These are phyloP conservation scores for Pascua guehoae DNA, from an alignment of 1,284 basidiomycete species.

Conservation along the genomic window DNA sequence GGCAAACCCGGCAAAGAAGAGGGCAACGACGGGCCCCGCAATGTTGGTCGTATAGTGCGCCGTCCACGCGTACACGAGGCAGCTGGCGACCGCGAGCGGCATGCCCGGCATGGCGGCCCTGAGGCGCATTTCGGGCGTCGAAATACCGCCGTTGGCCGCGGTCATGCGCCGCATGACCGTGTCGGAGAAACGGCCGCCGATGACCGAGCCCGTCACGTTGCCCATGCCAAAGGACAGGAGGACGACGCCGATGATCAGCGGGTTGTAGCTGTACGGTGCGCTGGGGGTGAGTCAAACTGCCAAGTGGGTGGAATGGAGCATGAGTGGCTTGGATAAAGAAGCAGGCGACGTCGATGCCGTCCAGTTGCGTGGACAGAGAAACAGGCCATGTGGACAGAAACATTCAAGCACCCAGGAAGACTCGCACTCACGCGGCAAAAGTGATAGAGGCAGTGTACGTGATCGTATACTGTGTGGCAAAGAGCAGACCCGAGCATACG, in stretches of 20 bases:
- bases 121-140: conserved; percentile 72
- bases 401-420: conserved; percentile 3
- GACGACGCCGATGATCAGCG: conserved; percentile 70
- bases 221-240: conserved; percentile 70
- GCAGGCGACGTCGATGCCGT: no score
- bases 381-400: no score
- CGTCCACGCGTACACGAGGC: conserved; percentile 73
- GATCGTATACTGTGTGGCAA: conserved; percentile 64
- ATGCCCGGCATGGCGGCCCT: conserved; percentile 57
- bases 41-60: conserved; percentile 61
- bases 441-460: conserved; percentile 69
- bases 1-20: conserved; percentile 64
- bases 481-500: conserved; percentile 64
- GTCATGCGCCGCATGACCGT: conserved; percentile 58
- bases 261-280: conserved; percentile 63
- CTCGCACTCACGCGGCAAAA: conserved; percentile 28
- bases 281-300: conserved; percentile 14
- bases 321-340: no score
- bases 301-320: no score
- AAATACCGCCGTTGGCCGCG: conserved; percentile 59
- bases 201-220: conserved; percentile 63
- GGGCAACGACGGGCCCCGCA: conserved; percentile 57
- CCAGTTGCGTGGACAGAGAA: no score
- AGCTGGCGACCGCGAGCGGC: conserved; percentile 50
- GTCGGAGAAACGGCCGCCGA: conserved; percentile 77